Conservation (phyloP, 2,329 filamentous ascomycete species). For the Stagonosporopsis vannaccii region DNA sequence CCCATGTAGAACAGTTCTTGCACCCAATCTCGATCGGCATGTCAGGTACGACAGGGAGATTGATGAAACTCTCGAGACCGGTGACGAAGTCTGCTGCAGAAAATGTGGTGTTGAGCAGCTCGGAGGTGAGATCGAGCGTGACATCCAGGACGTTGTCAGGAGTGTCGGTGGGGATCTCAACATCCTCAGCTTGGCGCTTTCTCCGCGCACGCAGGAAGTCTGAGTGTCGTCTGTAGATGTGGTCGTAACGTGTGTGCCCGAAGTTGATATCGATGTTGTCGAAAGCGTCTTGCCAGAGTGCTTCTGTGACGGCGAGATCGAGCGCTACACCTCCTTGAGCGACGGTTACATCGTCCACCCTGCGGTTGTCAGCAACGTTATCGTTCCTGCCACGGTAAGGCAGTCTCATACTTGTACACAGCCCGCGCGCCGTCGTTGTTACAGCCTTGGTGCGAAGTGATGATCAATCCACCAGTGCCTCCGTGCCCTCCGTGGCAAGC, state of each 20-base stretch:
- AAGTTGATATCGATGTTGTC: slow-evolving; percentile 40
- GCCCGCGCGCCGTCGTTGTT: slow-evolving; percentile 47
- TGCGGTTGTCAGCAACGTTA: background rate
- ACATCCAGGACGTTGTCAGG: slow-evolving; percentile 29
- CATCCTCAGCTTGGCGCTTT: slow-evolving; percentile 26
- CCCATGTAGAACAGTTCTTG: slow-evolving; percentile 46
- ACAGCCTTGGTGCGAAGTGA: slow-evolving; percentile 49
- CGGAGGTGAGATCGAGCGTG: slow-evolving; percentile 32
- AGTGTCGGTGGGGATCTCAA: slow-evolving; percentile 31
- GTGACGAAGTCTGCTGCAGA: slow-evolving; percentile 25
- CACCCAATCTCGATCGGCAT: slow-evolving; percentile 44
- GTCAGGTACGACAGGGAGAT: slow-evolving; percentile 20
- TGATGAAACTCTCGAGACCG: slow-evolving; percentile 19
- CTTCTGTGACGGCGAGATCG: slow-evolving; percentile 34
- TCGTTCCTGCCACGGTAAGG: background rate
- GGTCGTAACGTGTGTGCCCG: slow-evolving; percentile 41
- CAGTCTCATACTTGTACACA: slow-evolving; percentile 37
- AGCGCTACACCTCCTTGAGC: slow-evolving; percentile 36
- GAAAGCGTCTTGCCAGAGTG: slow-evolving; percentile 42
- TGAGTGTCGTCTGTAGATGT: slow-evolving; percentile 39
- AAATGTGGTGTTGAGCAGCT: slow-evolving; percentile 37
- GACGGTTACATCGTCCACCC: slow-evolving; percentile 30
- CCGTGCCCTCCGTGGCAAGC: slow-evolving; percentile 31
- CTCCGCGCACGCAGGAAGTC: slow-evolving; percentile 26
- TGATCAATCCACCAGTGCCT: slow-evolving; percentile 37